A percentile compares a stretch with the other conserved stretches of the same genome.
phyloP scores from a whole-genome alignment of 352 stramenopile species.

The Lagenidium giganteum region DNA sequence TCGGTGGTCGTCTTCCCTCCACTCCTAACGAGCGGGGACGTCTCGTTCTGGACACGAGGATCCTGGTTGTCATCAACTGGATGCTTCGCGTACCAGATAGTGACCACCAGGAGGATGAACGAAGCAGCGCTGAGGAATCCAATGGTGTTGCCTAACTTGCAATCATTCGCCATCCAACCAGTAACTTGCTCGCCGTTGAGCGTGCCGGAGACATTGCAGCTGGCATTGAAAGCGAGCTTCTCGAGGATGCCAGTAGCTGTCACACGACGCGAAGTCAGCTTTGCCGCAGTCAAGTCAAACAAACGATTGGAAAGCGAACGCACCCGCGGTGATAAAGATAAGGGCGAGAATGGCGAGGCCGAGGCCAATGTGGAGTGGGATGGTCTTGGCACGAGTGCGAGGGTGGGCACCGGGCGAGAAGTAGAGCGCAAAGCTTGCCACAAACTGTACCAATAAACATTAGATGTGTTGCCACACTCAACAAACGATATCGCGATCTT shows the following conservation, averaged over 20 bases:
- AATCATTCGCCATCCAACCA: constrained; percentile 72
- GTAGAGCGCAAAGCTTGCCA: constrained; percentile 63
- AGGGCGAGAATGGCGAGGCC: constrained; percentile 61
- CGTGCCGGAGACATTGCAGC: constrained; percentile 73
- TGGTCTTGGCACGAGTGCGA: constrained; percentile 29
- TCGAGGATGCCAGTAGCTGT: constrained; percentile 61
- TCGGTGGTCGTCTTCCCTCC: too few species aligned
- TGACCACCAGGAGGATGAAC: constrained; percentile 31
- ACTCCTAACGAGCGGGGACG: constrained; percentile 31
- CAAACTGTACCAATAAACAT: constrained; percentile 30
- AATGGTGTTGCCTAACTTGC: constrained; percentile 68
- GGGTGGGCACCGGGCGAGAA: constrained; percentile 64
- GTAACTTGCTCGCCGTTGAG: constrained; percentile 56
- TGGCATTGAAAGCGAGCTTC: constrained; percentile 82
- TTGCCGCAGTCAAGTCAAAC: background rate
- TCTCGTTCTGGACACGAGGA: constrained; percentile 24
- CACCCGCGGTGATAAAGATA: constrained; percentile 52
- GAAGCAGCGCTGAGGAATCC: constrained; percentile 52
- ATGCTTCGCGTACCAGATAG: constrained; percentile 53
- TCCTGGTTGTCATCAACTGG: constrained; percentile 5
- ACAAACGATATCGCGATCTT: background rate
- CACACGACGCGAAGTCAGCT: background rate
- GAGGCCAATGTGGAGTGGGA: constrained; percentile 63
- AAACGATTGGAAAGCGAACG: constrained; percentile 1
- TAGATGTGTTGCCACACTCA: background rate